These are phyloP conservation scores for Mariannaea sp. DNA, from an alignment of 2,329 filamentous ascomycete genomes.

Conservation along the genomic window DNA sequence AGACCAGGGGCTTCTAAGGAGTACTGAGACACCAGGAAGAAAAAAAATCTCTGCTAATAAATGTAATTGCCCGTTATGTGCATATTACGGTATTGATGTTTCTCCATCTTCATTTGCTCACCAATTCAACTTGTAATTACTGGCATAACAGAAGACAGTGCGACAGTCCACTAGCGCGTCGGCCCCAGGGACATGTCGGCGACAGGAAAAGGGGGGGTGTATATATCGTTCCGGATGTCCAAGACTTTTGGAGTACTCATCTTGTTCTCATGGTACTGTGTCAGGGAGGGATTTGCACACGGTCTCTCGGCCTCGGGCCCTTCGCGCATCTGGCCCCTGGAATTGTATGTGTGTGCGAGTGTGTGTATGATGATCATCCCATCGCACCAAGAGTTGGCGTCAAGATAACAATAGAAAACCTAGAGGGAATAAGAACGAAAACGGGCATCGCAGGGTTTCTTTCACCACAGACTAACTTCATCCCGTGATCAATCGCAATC, in stretches of 20 bases:
- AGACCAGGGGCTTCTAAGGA: conserved; percentile 22
- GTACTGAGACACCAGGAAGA: conserved; percentile 27
- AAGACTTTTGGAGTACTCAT: conserved; percentile 18
- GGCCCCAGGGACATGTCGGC: conserved; percentile 11
- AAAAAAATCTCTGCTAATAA: conserved; percentile 19
- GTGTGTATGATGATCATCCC: conserved; percentile 6
- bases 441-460: no score
- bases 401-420: no score
- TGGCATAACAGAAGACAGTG: not conserved
- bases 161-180: conserved; percentile 5
- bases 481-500: no score
- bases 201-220: conserved; percentile 24
- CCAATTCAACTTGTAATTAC: conserved; percentile 6
- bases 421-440: no score
- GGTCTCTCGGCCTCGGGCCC: conserved; percentile 22
- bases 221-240: conserved; percentile 23
- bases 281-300: conserved; percentile 25
- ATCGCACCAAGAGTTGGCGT: conserved; percentile 1
- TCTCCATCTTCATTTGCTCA: conserved; percentile 28
- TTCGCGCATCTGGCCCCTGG: conserved; percentile 14
- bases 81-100: no score
- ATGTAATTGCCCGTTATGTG: conserved; percentile 24
- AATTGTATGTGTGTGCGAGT: conserved; percentile 1
- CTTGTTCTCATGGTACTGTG: conserved; percentile 34
- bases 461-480: no score